Conservation (phyloP, 1,284 basidiomycete species). For the Boletellus sp. region DNA sequence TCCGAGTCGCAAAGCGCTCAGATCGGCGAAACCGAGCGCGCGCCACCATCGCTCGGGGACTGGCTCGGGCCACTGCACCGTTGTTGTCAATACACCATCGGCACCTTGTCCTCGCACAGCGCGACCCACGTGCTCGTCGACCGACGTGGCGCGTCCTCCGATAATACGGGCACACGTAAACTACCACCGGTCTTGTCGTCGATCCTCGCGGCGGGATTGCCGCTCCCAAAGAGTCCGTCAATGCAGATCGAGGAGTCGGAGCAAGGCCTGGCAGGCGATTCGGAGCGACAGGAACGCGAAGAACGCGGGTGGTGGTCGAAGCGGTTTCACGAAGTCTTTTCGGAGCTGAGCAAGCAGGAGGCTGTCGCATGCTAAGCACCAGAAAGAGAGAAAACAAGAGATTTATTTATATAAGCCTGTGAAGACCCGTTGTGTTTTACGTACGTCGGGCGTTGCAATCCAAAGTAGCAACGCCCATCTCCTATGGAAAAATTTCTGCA, state of each 20-base stretch:
- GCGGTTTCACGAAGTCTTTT: slow-evolving; percentile 66
- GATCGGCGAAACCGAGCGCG: too few relatives aligned
- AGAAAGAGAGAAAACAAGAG: too few relatives aligned
- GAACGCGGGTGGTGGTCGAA: slow-evolving; percentile 79
- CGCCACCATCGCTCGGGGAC: slow-evolving; percentile 15
- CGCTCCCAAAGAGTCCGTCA: slow-evolving; percentile 67
- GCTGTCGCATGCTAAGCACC: neutral
- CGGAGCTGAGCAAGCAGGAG: slow-evolving; percentile 43
- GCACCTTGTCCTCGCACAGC: slow-evolving; percentile 48
- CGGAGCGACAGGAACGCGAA: slow-evolving; percentile 55
- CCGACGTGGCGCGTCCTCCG: slow-evolving; percentile 21
- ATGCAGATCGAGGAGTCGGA: slow-evolving; percentile 44
- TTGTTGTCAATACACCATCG: slow-evolving; percentile 51
- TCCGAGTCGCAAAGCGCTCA: too few relatives aligned
- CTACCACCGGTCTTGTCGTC: slow-evolving; percentile 44
- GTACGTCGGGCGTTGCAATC: neutral
- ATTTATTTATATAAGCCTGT: neutral
- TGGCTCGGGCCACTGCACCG: slow-evolving; percentile 51
- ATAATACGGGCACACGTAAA: slow-evolving; percentile 41
- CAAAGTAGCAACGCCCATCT: neutral
- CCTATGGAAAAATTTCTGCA: too few relatives aligned
- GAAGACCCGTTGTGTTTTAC: neutral
- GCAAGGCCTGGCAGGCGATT: slow-evolving; percentile 26
- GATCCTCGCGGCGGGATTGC: slow-evolving; percentile 58
- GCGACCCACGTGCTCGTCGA: slow-evolving; percentile 33